A percentile compares a stretch with the other conserved stretches of the same genome.
Conservation (phyloP, 1,139 yeast species). For the Saccharomycopsis hybrid region DNA sequence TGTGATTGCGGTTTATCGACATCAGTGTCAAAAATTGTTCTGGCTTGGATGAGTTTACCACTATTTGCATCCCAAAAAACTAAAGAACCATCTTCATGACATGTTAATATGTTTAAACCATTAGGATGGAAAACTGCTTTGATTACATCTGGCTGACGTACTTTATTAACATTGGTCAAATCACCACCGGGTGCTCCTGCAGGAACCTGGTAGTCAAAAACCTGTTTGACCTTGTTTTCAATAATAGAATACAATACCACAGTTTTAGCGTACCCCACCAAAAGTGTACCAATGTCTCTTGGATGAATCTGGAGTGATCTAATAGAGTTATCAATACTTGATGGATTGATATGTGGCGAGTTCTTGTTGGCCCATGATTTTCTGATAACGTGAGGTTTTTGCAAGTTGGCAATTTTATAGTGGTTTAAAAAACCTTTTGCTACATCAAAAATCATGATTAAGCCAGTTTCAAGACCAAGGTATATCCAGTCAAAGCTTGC, state of each 20-base stretch:
- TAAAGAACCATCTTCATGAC: slow-evolving; percentile 74
- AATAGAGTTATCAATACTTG: slow-evolving; percentile 37
- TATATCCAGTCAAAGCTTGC: slow-evolving; percentile 86
- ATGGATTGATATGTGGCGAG: background rate
- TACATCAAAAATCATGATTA: slow-evolving; percentile 69
- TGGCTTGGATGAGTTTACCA: slow-evolving; percentile 67
- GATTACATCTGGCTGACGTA: slow-evolving; percentile 44
- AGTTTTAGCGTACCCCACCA: slow-evolving; percentile 65
- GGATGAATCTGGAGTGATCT: slow-evolving; percentile 75
- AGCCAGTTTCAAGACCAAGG: slow-evolving; percentile 75
- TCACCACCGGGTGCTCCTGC: slow-evolving; percentile 63
- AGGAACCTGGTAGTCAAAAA: slow-evolving; percentile 53
- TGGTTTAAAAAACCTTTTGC: slow-evolving; percentile 69
- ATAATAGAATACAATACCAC: slow-evolving; percentile 67
- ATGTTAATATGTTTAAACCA: slow-evolving; percentile 75
- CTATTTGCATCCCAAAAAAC: slow-evolving; percentile 90
- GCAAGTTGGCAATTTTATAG: slow-evolving; percentile 65
- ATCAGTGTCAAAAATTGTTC: slow-evolving; percentile 61
- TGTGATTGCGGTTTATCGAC: slow-evolving; percentile 47
- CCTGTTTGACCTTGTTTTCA: slow-evolving; percentile 48
- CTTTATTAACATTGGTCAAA: slow-evolving; percentile 36
- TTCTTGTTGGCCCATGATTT: slow-evolving; percentile 8
- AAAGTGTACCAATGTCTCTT: slow-evolving; percentile 72
- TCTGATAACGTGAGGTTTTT: slow-evolving; percentile 34
- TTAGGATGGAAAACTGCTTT: slow-evolving; percentile 87